Conservation (phyloP, 257 asterid genomes). For the Nicotiana sylvestris region DNA sequence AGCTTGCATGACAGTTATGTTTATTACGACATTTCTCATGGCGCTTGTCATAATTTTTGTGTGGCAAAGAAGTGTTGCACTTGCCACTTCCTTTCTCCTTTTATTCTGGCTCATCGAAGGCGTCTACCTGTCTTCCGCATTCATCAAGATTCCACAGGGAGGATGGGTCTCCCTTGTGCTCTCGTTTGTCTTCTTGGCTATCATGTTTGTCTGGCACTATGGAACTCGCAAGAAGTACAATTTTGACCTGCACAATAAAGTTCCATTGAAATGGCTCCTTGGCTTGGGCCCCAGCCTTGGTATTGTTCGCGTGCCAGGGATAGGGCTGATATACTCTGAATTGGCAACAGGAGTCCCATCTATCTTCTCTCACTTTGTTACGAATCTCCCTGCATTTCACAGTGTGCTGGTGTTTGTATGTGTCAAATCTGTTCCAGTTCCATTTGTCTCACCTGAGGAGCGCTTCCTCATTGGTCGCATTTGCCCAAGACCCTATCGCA, state of each 20-base stretch:
- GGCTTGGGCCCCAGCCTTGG: constrained; percentile 95
- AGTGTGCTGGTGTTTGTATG: constrained; percentile 84
- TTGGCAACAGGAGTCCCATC: constrained; percentile 89
- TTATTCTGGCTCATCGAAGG: constrained; percentile 72
- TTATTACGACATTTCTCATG: constrained; percentile 86
- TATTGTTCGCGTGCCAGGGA: constrained; percentile 92
- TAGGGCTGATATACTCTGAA: constrained; percentile 88
- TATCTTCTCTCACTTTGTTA: constrained; percentile 86
- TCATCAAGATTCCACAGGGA: constrained; percentile 74
- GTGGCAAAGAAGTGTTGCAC: constrained; percentile 59
- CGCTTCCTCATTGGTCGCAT: constrained; percentile 92
- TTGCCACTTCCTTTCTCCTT: constrained; percentile 55
- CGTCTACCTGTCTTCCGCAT: constrained; percentile 54
- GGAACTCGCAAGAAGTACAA: constrained; percentile 89
- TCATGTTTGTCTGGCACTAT: constrained; percentile 93
- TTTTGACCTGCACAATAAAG: constrained; percentile 88
- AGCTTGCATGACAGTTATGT: constrained; percentile 95
- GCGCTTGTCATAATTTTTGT: constrained; percentile 78
- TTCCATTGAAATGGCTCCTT: constrained; percentile 80
- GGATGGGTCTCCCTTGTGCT: constrained; percentile 90
- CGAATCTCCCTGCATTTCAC: constrained; percentile 94
- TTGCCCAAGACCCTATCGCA: constrained; percentile 87
- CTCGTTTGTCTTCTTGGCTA: constrained; percentile 53
- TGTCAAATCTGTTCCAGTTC: constrained; percentile 83
- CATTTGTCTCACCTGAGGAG: constrained; percentile 77